Evolutionary conservation across 495 filamentous ascomycete genomes (phyloP).

Genomic region (Aspergillus affinis): DNA sequence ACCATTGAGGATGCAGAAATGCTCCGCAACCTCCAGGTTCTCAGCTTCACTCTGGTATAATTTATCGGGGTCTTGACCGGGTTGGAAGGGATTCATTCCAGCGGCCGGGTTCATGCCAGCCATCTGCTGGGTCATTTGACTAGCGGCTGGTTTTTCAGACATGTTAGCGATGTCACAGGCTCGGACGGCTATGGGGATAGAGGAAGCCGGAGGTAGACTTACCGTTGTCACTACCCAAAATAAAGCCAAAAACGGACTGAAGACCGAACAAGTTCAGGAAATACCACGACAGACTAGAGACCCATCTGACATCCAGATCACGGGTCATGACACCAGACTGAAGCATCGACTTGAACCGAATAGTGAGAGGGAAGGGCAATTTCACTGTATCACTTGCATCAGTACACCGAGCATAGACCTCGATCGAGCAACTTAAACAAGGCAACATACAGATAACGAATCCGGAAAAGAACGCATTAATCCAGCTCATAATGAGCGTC

Average conservation of each 20-base stretch:
- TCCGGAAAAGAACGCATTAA: slow-evolving; percentile 97
- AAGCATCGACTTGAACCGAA: slow-evolving; percentile 98
- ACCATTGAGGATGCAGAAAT: slow-evolving; percentile 83
- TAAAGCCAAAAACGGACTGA: slow-evolving; percentile 96
- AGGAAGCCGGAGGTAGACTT: slow-evolving; percentile 28
- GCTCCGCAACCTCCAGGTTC: slow-evolving; percentile 91
- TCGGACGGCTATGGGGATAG: not conserved
- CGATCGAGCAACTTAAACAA: not conserved
- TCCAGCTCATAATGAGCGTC: slow-evolving; percentile 99
- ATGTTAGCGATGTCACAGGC: slow-evolving; percentile 7
- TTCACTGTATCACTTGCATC: slow-evolving; percentile 64
- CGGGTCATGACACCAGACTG: slow-evolving; percentile 93
- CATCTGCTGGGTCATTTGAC: slow-evolving; percentile 95
- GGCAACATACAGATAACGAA: slow-evolving; percentile 84
- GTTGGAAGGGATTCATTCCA: slow-evolving; percentile 76
- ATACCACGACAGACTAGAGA: slow-evolving; percentile 98
- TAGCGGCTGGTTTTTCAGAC: slow-evolving; percentile 64
- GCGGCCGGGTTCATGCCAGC: slow-evolving; percentile 70
- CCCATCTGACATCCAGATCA: slow-evolving; percentile 96
- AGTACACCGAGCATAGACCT: not conserved
- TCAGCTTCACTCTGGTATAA: slow-evolving; percentile 87
- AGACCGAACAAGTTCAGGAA: slow-evolving; percentile 95
- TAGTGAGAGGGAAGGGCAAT: slow-evolving; percentile 95
- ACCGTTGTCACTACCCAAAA: slow-evolving; percentile 95
- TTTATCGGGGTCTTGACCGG: slow-evolving; percentile 94